Percentiles rank a stretch among this genome's conserved stretches.
Evolutionary conservation across 495 filamentous ascomycete species (phyloP).

Genomic region (Staphylotrichum longicolle): DNA sequence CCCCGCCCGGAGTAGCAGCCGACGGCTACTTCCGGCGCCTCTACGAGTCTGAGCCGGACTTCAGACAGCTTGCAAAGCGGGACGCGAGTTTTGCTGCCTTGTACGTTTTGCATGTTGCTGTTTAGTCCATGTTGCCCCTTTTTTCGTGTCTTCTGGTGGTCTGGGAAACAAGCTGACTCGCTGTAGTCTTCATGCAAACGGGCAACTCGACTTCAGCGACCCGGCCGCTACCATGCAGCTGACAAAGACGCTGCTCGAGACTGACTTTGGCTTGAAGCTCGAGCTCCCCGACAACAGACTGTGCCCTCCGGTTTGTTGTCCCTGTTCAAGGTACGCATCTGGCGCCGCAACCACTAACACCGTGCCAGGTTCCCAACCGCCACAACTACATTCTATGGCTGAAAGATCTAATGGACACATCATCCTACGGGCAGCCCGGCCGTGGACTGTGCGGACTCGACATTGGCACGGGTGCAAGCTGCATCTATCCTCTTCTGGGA

Average conservation of each 20-base stretch:
- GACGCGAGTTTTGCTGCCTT: constrained; percentile 34
- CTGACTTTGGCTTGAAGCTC: constrained; percentile 71
- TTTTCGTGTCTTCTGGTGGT: too few species aligned
- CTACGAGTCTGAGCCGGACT: constrained; percentile 37
- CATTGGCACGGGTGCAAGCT: constrained; percentile 86
- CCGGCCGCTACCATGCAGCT: constrained; percentile 76
- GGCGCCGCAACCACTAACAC: neutral
- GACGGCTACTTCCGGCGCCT: constrained; percentile 41
- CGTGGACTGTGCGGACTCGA: constrained; percentile 71
- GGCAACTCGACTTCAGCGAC: constrained; percentile 77
- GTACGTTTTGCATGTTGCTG: constrained; percentile 13
- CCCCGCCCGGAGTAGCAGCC: neutral
- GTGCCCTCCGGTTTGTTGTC: constrained; percentile 73
- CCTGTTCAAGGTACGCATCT: neutral
- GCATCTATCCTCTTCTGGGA: constrained; percentile 87
- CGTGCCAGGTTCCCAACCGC: constrained; percentile 64
- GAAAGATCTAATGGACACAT: constrained; percentile 78
- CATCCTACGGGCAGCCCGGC: constrained; percentile 51
- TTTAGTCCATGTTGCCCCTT: neutral
- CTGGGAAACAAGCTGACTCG: neutral
- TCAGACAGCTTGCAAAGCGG: constrained; percentile 34
- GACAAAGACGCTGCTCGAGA: constrained; percentile 72
- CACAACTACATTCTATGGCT: constrained; percentile 93
- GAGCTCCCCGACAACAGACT: constrained; percentile 73
- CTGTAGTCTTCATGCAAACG: constrained; percentile 54